phyloP scores from a whole-genome alignment of 2,329 filamentous ascomycete genomes.

The Elsinoe australis region DNA sequence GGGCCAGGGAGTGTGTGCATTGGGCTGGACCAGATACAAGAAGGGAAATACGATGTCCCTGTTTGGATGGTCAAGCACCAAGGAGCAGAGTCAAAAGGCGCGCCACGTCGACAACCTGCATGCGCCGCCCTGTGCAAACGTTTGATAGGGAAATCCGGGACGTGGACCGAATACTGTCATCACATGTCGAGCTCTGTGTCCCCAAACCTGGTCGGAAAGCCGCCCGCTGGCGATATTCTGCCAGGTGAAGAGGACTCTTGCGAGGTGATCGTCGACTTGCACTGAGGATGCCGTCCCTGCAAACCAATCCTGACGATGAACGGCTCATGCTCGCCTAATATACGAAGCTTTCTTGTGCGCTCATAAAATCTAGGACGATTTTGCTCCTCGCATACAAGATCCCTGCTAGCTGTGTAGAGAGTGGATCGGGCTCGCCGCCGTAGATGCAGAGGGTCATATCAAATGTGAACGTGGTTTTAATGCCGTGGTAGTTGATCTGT shows the following conservation, averaged over 20 bases:
- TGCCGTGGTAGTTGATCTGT: not conserved
- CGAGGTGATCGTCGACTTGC: conserved; percentile 11
- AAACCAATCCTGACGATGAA: too few relatives aligned
- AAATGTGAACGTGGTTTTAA: too few relatives aligned
- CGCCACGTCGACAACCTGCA: not conserved
- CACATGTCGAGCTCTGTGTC: conserved; percentile 1
- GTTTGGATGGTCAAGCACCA: not conserved
- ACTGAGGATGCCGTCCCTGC: not conserved
- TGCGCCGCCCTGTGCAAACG: conserved; percentile 8
- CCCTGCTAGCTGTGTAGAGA: not conserved
- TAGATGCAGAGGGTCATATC: too few relatives aligned
- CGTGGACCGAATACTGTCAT: conserved; percentile 1
- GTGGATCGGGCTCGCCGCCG: not conserved
- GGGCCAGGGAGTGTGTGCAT: not conserved
- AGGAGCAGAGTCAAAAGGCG: not conserved
- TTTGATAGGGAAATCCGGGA: conserved; percentile 8
- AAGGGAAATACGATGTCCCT: conserved; percentile 7
- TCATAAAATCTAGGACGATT: too few relatives aligned
- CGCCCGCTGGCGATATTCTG: not conserved
- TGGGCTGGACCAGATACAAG: not conserved
- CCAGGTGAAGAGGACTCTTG: not conserved
- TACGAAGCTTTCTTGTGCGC: not conserved
- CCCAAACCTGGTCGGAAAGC: not conserved
- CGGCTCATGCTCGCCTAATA: not conserved
- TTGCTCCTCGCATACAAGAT: conserved; percentile 6